Base-by-base conservation (phyloP, 176 grass and related monocot genomes). In the Avena eriantha region DNA sequence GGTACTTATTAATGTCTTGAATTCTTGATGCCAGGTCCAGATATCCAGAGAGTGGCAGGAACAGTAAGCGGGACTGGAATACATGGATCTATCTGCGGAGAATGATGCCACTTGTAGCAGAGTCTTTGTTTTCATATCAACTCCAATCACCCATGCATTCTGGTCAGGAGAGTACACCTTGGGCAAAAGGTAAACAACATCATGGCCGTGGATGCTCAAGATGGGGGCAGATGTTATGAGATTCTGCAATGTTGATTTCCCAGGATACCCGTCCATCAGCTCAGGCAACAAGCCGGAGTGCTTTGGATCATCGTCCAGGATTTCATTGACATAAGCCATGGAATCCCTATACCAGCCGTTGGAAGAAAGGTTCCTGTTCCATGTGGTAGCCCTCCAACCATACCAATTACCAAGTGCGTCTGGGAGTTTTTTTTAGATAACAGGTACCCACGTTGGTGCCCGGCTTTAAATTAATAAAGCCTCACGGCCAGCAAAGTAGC, bases 111-210 rank as follows among this genome's bases (percentile, higher is more conserved):
- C 2, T 43, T 13, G 12, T n/a, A 22, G 19, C 31, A 59, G 33
- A 59, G 33, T 61, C 21, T 79, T 79, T 16, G 69, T 72, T 79
- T 45, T 63, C n/a, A 45, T 26, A 8, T 79, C 36, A 10, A 79
- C 21, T 15, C 55, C 56, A 61, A 63, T 41, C 56, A 79, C 57
- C 77, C 56, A 61, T 24, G 55, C 35, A 16, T 45, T 26, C 54
- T n/a, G n/a, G n/a, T n/a, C n/a, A n/a, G n/a, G n/a, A n/a, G 4
- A 21, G 76, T 58, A 5, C 33, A 58, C 31, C 33, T 22, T 57
- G 9, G 19, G 41, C 51, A 36, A 22, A 17, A 77, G 29, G 29
- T 55, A 77, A 35, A 77, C 49, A 78, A 22, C 53, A 78, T 14
- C 31, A 57, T 36, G 51, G 6, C 50, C 4, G 6, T 78, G 6